Conservation (phyloP, 148 eudicot genomes). For the Chenopodium berlandieri region DNA sequence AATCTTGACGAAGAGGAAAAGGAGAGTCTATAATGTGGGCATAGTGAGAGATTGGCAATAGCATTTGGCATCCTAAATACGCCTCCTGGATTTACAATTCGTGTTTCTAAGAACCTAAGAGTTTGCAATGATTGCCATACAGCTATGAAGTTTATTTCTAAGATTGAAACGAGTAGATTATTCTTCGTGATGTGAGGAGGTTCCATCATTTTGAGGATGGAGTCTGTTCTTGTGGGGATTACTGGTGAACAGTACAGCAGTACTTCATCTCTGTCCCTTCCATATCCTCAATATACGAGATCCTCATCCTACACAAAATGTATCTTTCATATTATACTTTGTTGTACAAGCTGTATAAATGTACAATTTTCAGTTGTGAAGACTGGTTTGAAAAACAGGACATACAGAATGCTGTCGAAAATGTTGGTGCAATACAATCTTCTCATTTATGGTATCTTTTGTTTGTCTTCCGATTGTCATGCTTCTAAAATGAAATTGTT, state of each 20-base stretch:
- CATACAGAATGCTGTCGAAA: conserved; percentile 1
- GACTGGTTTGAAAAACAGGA: conserved; percentile 1
- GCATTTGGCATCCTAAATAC: conserved; percentile 58
- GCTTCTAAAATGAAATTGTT: conserved; percentile 3
- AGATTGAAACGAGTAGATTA: conserved; percentile 50
- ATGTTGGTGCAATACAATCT: not conserved
- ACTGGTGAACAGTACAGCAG: conserved; percentile 37
- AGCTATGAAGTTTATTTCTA: conserved; percentile 55
- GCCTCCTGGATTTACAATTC: conserved; percentile 50
- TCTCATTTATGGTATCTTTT: not conserved
- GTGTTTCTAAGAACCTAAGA: conserved; percentile 65
- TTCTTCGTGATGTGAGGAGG: conserved; percentile 54
- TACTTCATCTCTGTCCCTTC: not conserved
- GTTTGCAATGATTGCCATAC: conserved; percentile 62
- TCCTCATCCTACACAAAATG: not conserved
- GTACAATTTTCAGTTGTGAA: conserved; percentile 2
- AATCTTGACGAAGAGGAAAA: conserved; percentile 51
- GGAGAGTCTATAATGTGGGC: conserved; percentile 54
- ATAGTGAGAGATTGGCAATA: conserved; percentile 56
- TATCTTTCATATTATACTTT: not conserved
- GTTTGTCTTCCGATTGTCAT: not conserved
- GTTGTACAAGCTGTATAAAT: not conserved
- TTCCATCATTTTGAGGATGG: conserved; percentile 65
- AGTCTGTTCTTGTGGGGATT: conserved; percentile 53
- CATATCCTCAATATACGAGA: not conserved